Conservation (phyloP, 345 rosid genomes). For the Odontarrhena argentea region DNA sequence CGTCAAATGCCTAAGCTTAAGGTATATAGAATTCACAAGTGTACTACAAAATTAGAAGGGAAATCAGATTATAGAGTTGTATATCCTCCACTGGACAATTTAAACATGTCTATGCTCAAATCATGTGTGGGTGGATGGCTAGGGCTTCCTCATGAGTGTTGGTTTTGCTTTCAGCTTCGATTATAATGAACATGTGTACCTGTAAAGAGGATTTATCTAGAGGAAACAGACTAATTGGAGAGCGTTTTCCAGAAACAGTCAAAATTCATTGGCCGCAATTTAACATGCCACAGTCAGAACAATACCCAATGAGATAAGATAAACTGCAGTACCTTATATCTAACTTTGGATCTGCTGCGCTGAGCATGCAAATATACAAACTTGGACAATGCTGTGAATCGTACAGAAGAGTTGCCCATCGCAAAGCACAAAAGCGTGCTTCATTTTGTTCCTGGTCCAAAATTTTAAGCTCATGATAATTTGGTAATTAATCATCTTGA, state of each 20-base stretch:
- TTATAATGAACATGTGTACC: conserved; percentile 14
- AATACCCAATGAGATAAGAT: conserved; percentile 17
- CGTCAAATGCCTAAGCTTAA: conserved; percentile 19
- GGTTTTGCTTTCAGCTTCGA: conserved; percentile 17
- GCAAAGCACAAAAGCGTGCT: conserved; percentile 88
- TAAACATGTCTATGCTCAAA: conserved; percentile 1
- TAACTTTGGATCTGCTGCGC: conserved; percentile 78
- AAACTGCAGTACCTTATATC: conserved; percentile 74
- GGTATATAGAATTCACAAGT: conserved; percentile 27
- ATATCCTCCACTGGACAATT: conserved; percentile 22
- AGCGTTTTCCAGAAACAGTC: conserved; percentile 7
- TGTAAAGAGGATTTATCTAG: neutral
- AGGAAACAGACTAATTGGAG: neutral
- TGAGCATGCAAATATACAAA: conserved; percentile 90
- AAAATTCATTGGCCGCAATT: conserved; percentile 11
- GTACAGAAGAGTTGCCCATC: conserved; percentile 88
- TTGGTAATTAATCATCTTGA: conserved; percentile 9
- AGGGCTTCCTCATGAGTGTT: conserved; percentile 2
- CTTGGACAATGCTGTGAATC: conserved; percentile 87
- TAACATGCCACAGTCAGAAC: conserved; percentile 19
- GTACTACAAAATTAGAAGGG: conserved; percentile 20
- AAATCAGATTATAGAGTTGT: conserved; percentile 22
- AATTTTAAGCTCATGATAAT: neutral
- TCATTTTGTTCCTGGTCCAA: conserved; percentile 80
- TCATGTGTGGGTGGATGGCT: conserved; percentile 6